phyloP scores from a whole-genome alignment of 495 filamentous ascomycete genomes.

The Collariella sp. region DNA sequence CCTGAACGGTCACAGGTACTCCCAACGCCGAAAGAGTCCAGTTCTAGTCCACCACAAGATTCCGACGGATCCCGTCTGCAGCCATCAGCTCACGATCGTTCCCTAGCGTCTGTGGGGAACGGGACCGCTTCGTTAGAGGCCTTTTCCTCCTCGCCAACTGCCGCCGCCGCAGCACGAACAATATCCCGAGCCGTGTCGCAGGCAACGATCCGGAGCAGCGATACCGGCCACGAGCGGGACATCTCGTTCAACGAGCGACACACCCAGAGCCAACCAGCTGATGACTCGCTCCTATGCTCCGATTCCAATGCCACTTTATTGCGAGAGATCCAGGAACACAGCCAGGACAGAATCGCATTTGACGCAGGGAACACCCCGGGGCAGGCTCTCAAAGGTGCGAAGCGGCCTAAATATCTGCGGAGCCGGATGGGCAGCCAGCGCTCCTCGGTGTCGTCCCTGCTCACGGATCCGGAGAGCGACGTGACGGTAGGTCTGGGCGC shows the following conservation, averaged over 20 bases:
- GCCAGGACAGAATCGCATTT: constrained; percentile 16
- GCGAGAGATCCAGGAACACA: constrained; percentile 29
- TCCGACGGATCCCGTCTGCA: constrained; percentile 16
- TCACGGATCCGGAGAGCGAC: constrained; percentile 59
- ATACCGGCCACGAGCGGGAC: constrained; percentile 4
- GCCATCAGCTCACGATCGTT: constrained; percentile 19
- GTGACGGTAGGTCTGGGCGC: constrained; percentile 57
- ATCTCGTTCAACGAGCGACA: not conserved
- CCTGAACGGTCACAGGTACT: constrained; percentile 19
- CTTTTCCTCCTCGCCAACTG: constrained; percentile 57
- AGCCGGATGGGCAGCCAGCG: constrained; percentile 69
- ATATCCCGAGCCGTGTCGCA: constrained; percentile 44
- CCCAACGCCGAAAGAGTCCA: constrained; percentile 14
- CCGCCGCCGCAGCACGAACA: constrained; percentile 52
- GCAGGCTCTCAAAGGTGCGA: constrained; percentile 20
- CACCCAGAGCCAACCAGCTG: constrained; percentile 7
- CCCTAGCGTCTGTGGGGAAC: constrained; percentile 31
- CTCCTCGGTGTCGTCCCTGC: constrained; percentile 66
- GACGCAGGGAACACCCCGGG: constrained; percentile 31
- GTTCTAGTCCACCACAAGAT: constrained; percentile 13
- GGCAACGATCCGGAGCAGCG: constrained; percentile 22
- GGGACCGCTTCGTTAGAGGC: constrained; percentile 52
- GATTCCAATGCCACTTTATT: constrained; percentile 13
- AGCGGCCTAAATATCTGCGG: constrained; percentile 61
- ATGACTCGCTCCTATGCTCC: constrained; percentile 11